Percentiles rank a stretch among this genome's conserved stretches.
phyloP scores from a whole-genome alignment of 441 rosid species.

The Hura crepitans region DNA sequence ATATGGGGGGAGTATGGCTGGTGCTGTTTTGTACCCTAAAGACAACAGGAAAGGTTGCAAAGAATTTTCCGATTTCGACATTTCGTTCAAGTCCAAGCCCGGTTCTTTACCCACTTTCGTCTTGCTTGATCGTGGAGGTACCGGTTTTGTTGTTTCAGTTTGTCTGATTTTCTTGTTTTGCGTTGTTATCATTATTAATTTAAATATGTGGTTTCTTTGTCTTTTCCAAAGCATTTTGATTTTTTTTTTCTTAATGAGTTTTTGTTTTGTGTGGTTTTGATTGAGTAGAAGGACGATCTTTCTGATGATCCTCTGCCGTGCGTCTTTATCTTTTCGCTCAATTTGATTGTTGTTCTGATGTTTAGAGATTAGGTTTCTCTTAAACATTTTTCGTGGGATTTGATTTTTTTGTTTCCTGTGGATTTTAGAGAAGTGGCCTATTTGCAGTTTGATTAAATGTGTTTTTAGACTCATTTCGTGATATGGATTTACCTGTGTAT shows the following conservation, averaged over 20 bases:
- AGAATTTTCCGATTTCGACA: conserved; percentile 57
- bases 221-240: neutral
- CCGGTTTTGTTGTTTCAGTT: conserved; percentile 3
- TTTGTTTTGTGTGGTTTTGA: neutral
- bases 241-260: neutral
- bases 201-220: neutral
- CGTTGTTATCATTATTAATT: conserved; percentile 1
- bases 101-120: conserved; percentile 87
- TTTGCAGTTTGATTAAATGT: neutral
- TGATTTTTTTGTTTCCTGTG: neutral
- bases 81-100: conserved; percentile 67
- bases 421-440: neutral
- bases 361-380: neutral
- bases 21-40: conserved; percentile 70
- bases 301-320: neutral
- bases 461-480: neutral
- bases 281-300: neutral
- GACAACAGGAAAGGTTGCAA: conserved; percentile 77
- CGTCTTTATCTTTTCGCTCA: neutral
- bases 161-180: conserved; percentile 10
- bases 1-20: conserved; percentile 98
- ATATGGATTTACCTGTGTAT: neutral
- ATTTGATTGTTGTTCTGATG: conserved; percentile 11
- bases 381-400: no score
- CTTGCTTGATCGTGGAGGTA: conserved; percentile 95